These are phyloP conservation scores for Drechslera avenae DNA, from an alignment of 2,329 filamentous ascomycete genomes.

Conservation along the genomic window DNA sequence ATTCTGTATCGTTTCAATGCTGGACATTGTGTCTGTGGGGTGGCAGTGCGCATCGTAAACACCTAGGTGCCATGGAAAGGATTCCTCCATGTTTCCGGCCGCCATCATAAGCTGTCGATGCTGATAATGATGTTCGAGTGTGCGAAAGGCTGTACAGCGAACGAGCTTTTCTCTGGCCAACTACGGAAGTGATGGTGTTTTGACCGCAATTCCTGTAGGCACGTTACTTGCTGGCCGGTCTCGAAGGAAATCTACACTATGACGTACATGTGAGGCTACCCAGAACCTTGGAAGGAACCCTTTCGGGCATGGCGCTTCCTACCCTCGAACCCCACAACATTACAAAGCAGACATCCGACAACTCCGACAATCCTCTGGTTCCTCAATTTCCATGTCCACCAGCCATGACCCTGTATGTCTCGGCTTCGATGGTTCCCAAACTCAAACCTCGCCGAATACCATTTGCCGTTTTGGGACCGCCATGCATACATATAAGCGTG, in stretches of 20 bases:
- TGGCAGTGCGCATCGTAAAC: slow-evolving; percentile 84
- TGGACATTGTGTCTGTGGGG: slow-evolving; percentile 76
- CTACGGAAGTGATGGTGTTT: no score
- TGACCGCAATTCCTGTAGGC: no score
- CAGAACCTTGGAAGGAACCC: background rate
- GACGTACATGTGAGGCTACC: slow-evolving; percentile 11
- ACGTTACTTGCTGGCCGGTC: background rate
- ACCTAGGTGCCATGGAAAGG: slow-evolving; percentile 71
- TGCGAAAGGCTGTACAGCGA: background rate
- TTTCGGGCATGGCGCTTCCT: slow-evolving; percentile 5
- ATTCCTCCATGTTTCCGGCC: slow-evolving; percentile 9
- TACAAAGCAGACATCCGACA: background rate
- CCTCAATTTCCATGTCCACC: no score
- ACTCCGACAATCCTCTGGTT: no score
- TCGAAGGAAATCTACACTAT: slow-evolving; percentile 8
- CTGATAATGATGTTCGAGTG: background rate
- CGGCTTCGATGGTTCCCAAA: no score
- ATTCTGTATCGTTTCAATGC: slow-evolving; percentile 60
- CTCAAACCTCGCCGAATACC: background rate
- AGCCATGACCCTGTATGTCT: no score
- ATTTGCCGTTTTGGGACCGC: slow-evolving; percentile 4
- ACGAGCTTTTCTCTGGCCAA: no score
- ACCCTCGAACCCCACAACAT: background rate
- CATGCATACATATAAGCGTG: background rate
- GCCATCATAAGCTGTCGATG: background rate